Conservation (phyloP, 1,284 basidiomycete genomes). For the Mycena sp. region DNA sequence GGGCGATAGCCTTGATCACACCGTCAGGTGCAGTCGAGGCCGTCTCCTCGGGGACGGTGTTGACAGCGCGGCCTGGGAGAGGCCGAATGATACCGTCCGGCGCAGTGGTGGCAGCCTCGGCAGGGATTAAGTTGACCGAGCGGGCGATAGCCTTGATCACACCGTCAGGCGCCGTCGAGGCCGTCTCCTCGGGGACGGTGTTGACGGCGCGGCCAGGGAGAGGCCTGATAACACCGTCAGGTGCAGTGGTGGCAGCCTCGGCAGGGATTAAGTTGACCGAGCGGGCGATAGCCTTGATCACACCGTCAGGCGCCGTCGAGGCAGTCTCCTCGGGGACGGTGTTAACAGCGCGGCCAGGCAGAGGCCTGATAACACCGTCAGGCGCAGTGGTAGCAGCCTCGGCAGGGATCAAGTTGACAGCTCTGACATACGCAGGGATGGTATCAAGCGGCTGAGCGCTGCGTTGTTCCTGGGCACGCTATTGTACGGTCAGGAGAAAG, state of each 20-base stretch:
- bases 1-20: no score
- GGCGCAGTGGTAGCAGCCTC: conserved; percentile 36
- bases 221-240: conserved; percentile 38
- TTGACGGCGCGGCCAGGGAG: no score
- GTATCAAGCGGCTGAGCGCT: conserved; percentile 52
- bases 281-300: no score
- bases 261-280: conserved; percentile 28
- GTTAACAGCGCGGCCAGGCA: conserved; percentile 22
- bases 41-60: no score
- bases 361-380: conserved; percentile 35
- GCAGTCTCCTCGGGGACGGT: conserved; percentile 40
- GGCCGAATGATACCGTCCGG: no score
- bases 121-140: no score
- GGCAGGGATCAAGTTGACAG: conserved; percentile 35
- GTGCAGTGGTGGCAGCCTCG: conserved; percentile 37
- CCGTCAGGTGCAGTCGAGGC: no score
- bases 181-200: no score
- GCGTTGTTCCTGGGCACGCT: conserved; percentile 37
- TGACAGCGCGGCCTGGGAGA: no score
- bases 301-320: conserved; percentile 42
- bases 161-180: no score
- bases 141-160: no score
- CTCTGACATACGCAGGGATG: conserved; percentile 56
- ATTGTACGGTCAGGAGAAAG: conserved; percentile 3
- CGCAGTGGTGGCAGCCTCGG: no score